Percentiles rank a stretch among this genome's conserved stretches.
phyloP scores from a whole-genome alignment of 129 eudicot species.

The Oenanthe sinensis region DNA sequence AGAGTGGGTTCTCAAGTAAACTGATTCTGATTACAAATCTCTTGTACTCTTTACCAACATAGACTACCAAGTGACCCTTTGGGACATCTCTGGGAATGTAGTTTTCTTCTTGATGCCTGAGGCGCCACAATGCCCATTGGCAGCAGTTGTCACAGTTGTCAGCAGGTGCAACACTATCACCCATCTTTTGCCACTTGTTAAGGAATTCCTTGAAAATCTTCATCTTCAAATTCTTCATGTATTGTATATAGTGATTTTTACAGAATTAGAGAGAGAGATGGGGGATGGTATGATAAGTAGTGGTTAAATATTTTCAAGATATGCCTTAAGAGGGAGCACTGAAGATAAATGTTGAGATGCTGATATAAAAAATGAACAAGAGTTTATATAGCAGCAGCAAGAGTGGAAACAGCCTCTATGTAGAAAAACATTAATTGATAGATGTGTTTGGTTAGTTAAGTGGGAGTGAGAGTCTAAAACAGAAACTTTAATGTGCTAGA shows the following conservation, averaged over 20 bases:
- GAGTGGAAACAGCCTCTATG: slow-evolving; percentile 12
- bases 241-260: not conserved
- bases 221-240: slow-evolving; percentile 25
- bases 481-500: slow-evolving; percentile 20
- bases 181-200: slow-evolving; percentile 46
- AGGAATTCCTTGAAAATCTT: slow-evolving; percentile 37
- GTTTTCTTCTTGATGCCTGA: slow-evolving; percentile 27
- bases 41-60: slow-evolving; percentile 61
- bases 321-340: not conserved
- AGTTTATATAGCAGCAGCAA: slow-evolving; percentile 16
- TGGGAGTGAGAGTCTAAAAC: slow-evolving; percentile 17
- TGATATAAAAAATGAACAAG: slow-evolving; percentile 2
- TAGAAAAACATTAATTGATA: slow-evolving; percentile 24
- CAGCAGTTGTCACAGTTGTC: slow-evolving; percentile 39
- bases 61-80: slow-evolving; percentile 87
- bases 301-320: not conserved
- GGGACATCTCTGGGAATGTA: slow-evolving; percentile 74
- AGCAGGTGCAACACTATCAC: slow-evolving; percentile 27
- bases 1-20: slow-evolving; percentile 65
- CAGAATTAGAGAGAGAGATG: not conserved
- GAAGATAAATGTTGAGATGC: slow-evolving; percentile 28
- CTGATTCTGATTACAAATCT: slow-evolving; percentile 65
- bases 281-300: not conserved
- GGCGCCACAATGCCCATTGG: slow-evolving; percentile 45
- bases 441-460: slow-evolving; percentile 9